Base-by-base conservation (phyloP, 2,329 filamentous ascomycete genomes). In the Ophiostoma fasciatum region DNA sequence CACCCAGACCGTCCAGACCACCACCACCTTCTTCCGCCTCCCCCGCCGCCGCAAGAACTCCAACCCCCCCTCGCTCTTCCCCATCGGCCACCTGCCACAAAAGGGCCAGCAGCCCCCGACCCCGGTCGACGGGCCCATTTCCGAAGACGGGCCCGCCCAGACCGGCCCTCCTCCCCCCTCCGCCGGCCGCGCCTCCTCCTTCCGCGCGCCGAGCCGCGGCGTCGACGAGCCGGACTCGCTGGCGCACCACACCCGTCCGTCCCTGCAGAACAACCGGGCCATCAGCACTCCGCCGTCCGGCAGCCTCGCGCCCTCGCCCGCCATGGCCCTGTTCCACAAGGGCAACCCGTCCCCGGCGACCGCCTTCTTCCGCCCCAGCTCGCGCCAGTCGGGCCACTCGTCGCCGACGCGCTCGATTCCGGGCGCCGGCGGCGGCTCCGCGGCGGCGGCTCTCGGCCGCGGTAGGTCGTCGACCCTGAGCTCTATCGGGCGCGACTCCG, bases 381-480 rank as follows among this genome's bases (percentile, higher is more conserved):
- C 63, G 14, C 55, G 61, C 28, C 62, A 68, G 37, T 70, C 66
- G 3, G 74, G 73, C 15, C 75, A 73, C 36, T 94, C 88, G 1
- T 78, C 72, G 6, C 74, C 74, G 12, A 73, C 71, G 3, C 71
- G 44, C 20, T 43, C 42, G 1, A 28, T 36, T 10, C 31, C 25
- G 2, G 35, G 31, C 8, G 19, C 21, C 12, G n/a, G n/a, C n/a
- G n/a, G n/a, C n/a, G n/a, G n/a, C n/a, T n/a, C n/a, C n/a, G n/a
- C n/a, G n/a, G n/a, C n/a, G n/a, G n/a, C n/a, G n/a, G n/a, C n/a
- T n/a, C 33, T 39, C 9, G 33, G 28, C n/a, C 32, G 87, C 46
- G 81, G 78, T 35, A 73, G 90, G 45, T 94, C 90, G 14, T 93
- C 87, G 5, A 96, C 90, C 0, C 70, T 93, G 61, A 87, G 82